Evolutionary conservation across 805 yeast genomes (phyloP).

Genomic region (Cyberlindnera japonica): DNA sequence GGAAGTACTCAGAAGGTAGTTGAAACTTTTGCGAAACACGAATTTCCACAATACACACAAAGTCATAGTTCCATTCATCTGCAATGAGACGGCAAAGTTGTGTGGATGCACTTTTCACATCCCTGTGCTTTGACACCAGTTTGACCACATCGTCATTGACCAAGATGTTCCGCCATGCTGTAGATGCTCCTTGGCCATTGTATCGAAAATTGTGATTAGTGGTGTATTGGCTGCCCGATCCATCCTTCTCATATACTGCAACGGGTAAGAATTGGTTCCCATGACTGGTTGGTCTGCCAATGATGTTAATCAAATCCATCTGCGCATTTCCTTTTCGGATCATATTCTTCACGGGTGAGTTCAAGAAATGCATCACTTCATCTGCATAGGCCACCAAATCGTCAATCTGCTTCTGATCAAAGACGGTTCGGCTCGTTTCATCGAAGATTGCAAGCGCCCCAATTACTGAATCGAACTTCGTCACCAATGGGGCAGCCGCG

Average conservation of each 20-base stretch:
- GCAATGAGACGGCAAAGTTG: conserved; percentile 36
- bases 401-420: conserved; percentile 34
- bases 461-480: conserved; percentile 39
- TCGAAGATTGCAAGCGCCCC: conserved; percentile 64
- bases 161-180: conserved; percentile 22
- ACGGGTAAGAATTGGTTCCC: conserved; percentile 29
- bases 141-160: conserved; percentile 36
- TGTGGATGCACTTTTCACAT: conserved; percentile 42
- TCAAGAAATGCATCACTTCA: conserved; percentile 41
- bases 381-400: conserved; percentile 36
- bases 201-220: conserved; percentile 46
- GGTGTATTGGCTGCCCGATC: conserved; percentile 59
- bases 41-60: conserved; percentile 50
- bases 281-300: conserved; percentile 58
- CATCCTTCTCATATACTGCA: conserved; percentile 57
- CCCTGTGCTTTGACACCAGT: conserved; percentile 33
- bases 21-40: conserved; percentile 44
- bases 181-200: conserved; percentile 28
- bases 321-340: conserved; percentile 1
- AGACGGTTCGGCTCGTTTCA: conserved; percentile 35
- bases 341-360: conserved; percentile 28
- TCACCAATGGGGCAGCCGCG: conserved; percentile 57
- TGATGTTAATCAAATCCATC: conserved; percentile 25
- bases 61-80: conserved; percentile 34
- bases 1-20: conserved; percentile 41